These are phyloP conservation scores for Leptomonas pyrrhocoris DNA, from an alignment of 208 protist genomes.

Conservation along the genomic window DNA sequence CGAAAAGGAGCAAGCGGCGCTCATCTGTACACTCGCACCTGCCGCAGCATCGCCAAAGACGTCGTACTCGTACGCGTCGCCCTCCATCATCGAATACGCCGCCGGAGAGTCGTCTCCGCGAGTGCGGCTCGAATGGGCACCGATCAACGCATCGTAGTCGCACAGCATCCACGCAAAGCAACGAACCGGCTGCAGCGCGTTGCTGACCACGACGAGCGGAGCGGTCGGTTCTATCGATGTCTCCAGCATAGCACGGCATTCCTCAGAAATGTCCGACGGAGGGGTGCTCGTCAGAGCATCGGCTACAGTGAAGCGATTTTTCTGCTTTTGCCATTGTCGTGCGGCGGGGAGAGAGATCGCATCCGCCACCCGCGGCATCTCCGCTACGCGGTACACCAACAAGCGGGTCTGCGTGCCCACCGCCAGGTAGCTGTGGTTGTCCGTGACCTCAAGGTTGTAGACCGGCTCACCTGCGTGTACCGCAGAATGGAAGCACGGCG, in stretches of 20 bases:
- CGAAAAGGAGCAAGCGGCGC: not conserved
- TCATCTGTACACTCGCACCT: not conserved
- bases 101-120: not conserved
- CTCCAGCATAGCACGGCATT: not conserved
- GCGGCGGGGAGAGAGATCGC: not conserved
- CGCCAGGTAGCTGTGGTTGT: constrained; percentile 27
- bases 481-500: constrained; percentile 22
- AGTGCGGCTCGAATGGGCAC: too few species aligned
- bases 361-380: constrained; percentile 25
- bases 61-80: not conserved
- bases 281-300: not conserved
- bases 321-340: not conserved
- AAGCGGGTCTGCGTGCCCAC: constrained; percentile 32
- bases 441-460: constrained; percentile 27
- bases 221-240: constrained; percentile 1
- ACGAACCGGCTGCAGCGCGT: constrained; percentile 22
- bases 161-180: constrained; percentile 40
- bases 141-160: constrained; percentile 22
- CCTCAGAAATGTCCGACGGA: not conserved
- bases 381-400: constrained; percentile 30
- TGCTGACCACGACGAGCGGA: constrained; percentile 26
- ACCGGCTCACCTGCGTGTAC: constrained; percentile 24
- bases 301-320: not conserved
- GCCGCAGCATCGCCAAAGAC: not conserved
- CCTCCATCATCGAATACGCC: not conserved